Evolutionary conservation across 2,329 filamentous ascomycete genomes (phyloP).

Genomic region (Acrodontium crateriforme): DNA sequence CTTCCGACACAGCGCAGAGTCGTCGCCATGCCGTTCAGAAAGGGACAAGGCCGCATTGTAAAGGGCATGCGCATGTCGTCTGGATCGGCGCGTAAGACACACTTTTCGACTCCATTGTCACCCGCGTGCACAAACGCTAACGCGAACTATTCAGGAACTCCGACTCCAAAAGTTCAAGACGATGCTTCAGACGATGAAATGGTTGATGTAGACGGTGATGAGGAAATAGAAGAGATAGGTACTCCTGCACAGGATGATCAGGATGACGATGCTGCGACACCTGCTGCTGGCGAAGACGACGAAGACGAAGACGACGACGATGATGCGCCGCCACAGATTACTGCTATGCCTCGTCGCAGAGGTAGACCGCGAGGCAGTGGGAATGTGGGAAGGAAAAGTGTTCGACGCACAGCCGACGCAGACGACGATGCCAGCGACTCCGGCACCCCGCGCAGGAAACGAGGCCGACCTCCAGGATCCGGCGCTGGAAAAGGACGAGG

Average conservation of each 20-base stretch:
- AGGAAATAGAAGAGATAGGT: no score
- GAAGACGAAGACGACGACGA: constrained; percentile 17
- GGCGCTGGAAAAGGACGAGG: constrained; percentile 27
- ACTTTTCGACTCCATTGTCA: no score
- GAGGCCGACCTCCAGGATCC: constrained; percentile 32
- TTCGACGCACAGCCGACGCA: constrained; percentile 44
- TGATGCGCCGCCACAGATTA: constrained; percentile 15
- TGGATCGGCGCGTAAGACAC: no score
- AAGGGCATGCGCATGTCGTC: no score
- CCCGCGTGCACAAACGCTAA: no score
- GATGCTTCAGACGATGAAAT: not conserved
- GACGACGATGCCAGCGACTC: constrained; percentile 31
- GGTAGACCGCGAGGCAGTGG: constrained; percentile 24
- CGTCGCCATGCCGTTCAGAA: no score
- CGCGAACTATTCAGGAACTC: no score
- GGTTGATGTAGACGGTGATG: not conserved
- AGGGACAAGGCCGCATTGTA: no score
- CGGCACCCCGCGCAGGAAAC: constrained; percentile 36
- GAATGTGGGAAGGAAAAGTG: constrained; percentile 24
- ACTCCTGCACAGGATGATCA: constrained; percentile 13
- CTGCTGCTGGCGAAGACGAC: constrained; percentile 11
- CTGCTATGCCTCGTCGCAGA: constrained; percentile 26
- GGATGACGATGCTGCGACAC: constrained; percentile 12
- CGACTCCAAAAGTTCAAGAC: not conserved
- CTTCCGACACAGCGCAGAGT: no score